Conservation (phyloP, 1,284 basidiomycete species). For the Flammula alnicola region DNA sequence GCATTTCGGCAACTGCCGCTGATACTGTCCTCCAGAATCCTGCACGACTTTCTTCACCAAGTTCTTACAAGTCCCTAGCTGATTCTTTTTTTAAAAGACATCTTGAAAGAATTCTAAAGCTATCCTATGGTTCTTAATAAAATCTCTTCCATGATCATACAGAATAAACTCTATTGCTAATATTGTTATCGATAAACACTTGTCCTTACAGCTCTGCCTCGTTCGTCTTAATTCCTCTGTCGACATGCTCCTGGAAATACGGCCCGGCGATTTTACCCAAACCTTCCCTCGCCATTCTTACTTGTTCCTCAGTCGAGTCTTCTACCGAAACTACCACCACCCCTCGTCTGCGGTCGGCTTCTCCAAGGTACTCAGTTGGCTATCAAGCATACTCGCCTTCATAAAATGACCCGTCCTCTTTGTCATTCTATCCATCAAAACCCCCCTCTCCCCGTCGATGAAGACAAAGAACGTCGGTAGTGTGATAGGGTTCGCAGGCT, state of each 20-base stretch:
- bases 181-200: too few species aligned
- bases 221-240: background rate
- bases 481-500: constrained; percentile 26
- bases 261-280: constrained; percentile 27
- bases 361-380: constrained; percentile 84
- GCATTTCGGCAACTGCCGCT: constrained; percentile 42
- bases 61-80: too few species aligned
- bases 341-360: constrained; percentile 72
- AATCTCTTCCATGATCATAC: too few species aligned
- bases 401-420: constrained; percentile 85
- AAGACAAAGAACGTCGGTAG: constrained; percentile 83
- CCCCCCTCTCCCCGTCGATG: constrained; percentile 70
- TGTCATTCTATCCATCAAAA: constrained; percentile 74
- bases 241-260: constrained; percentile 4
- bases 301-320: constrained; percentile 62
- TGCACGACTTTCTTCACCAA: too few species aligned
- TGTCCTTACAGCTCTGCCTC: background rate
- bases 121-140: too few species aligned
- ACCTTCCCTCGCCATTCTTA: constrained; percentile 42
- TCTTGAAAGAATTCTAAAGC: too few species aligned
- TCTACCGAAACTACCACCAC: constrained; percentile 72
- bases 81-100: too few species aligned
- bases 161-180: too few species aligned
- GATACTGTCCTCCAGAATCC: too few species aligned
- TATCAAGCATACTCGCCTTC: constrained; percentile 87